Conservation (phyloP, 495 filamentous ascomycete species). For the Tuber microsphaerosporum region DNA sequence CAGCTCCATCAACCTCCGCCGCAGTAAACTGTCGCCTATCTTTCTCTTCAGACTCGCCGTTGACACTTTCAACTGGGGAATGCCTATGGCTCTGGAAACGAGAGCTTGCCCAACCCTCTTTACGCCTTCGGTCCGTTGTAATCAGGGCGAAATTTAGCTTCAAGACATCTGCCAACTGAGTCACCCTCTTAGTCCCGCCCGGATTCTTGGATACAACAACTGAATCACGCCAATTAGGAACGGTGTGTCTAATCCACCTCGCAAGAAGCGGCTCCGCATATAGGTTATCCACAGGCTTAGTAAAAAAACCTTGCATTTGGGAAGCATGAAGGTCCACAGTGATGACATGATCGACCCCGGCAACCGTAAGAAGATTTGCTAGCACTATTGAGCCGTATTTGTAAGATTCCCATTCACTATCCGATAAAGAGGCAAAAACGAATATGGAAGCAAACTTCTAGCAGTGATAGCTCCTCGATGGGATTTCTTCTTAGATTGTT, state of each 20-base stretch:
- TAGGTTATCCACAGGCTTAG: conserved; percentile 93
- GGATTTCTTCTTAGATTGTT: conserved; percentile 98
- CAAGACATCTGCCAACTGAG: conserved; percentile 89
- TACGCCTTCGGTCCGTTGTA: conserved; percentile 78
- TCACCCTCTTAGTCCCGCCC: conserved; percentile 91
- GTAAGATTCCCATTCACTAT: conserved; percentile 2
- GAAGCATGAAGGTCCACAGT: conserved; percentile 94
- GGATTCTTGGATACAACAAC: conserved; percentile 98
- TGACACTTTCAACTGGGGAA: conserved; percentile 39
- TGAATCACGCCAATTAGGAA: conserved; percentile 77
- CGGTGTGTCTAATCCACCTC: conserved; percentile 85
- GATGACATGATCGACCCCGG: conserved; percentile 93
- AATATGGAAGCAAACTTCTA: conserved; percentile 49
- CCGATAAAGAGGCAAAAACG: conserved; percentile 4
- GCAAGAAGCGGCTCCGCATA: conserved; percentile 94
- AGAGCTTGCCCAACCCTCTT: conserved; percentile 48
- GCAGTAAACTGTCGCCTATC: neutral
- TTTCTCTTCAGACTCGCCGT: conserved; percentile 29
- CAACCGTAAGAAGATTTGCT: conserved; percentile 85
- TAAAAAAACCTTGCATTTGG: conserved; percentile 99
- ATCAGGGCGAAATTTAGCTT: conserved; percentile 97
- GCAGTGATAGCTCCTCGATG: conserved; percentile 95
- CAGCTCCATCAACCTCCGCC: conserved; percentile 14
- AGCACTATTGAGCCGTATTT: conserved; percentile 51
- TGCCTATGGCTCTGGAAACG: conserved; percentile 41